Conservation (phyloP, 179 eudicot genomes). For the Monotropa hypopitys region DNA sequence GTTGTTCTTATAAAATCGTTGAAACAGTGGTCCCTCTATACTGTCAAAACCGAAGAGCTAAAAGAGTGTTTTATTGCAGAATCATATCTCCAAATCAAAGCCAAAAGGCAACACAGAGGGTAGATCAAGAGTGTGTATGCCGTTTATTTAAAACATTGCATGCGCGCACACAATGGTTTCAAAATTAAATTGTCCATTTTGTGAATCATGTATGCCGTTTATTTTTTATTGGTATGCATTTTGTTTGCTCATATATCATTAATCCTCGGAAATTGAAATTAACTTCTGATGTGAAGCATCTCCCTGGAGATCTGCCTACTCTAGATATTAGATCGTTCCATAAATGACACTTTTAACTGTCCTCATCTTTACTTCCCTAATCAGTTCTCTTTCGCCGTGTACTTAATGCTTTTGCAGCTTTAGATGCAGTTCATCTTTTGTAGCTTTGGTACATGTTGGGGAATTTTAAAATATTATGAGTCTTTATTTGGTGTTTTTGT, state of each 20-base stretch:
- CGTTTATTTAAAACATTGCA: too few relatives aligned
- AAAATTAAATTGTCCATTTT: neutral
- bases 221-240: neutral
- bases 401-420: slow-evolving; percentile 40
- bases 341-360: neutral
- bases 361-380: slow-evolving; percentile 26
- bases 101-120: too few relatives aligned
- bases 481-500: too few relatives aligned
- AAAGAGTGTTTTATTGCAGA: too few relatives aligned
- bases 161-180: neutral
- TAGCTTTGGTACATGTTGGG: slow-evolving; percentile 73
- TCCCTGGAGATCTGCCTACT: too few relatives aligned
- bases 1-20: too few relatives aligned
- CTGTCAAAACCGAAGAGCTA: too few relatives aligned
- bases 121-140: neutral
- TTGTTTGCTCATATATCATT: neutral
- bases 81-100: too few relatives aligned
- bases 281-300: neutral
- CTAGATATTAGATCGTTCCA: neutral
- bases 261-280: neutral
- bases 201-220: neutral
- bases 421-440: slow-evolving; percentile 54
- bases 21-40: too few relatives aligned
- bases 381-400: slow-evolving; percentile 22
- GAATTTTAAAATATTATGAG: too few relatives aligned